Evolutionary conservation across 139 green algal species (phyloP).

Genomic region (Chlamydomonas schloesseri): DNA sequence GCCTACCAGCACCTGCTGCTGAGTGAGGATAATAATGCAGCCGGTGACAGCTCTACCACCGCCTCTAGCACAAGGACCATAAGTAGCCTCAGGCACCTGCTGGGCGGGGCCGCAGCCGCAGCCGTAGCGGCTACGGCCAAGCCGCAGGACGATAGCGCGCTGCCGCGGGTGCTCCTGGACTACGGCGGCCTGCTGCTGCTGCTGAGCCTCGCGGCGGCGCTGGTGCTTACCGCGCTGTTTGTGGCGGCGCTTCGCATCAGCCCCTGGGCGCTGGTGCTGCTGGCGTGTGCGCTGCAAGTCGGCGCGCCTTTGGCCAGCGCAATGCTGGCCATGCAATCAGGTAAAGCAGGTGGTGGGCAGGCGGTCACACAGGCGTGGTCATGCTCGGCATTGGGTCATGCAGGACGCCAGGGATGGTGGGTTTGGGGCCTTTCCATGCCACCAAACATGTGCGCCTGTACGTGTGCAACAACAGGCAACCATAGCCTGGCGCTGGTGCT

Average conservation of each 20-base stretch:
- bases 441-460: background rate
- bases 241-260: conserved; percentile 2
- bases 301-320: background rate
- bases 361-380: background rate
- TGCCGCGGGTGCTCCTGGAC: conserved; percentile 6
- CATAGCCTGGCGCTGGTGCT: conserved; percentile 16
- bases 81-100: background rate
- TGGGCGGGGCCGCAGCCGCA: background rate
- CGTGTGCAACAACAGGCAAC: conserved; percentile 26
- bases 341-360: background rate
- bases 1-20: background rate
- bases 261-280: conserved; percentile 25
- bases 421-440: no score
- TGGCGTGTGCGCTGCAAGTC: conserved; percentile 29
- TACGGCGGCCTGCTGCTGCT: conserved; percentile 21
- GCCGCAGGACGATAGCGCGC: background rate
- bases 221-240: conserved; percentile 8
- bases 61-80: background rate
- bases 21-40: no score
- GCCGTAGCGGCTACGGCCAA: background rate
- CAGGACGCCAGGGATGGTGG: no score
- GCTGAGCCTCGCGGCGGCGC: background rate
- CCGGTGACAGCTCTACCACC: background rate
- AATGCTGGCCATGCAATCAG: background rate
- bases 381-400: background rate